Conservation (phyloP, 169 alveolate genomes). For the Eimeria sp. region DNA sequence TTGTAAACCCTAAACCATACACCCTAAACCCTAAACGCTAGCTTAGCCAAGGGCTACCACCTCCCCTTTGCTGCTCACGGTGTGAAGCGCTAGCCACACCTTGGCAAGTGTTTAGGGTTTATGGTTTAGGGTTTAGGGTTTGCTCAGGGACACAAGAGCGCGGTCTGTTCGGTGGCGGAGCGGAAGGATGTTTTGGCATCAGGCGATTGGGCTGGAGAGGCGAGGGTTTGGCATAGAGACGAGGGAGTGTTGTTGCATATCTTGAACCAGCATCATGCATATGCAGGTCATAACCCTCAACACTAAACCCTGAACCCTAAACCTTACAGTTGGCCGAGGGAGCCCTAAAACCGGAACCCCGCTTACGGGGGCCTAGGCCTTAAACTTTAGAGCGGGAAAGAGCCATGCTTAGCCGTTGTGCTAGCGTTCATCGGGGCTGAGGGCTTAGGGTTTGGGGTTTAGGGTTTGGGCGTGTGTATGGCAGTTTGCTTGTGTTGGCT, state of each 20-base stretch:
- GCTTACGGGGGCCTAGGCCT: background rate
- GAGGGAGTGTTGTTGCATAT: slow-evolving; percentile 3
- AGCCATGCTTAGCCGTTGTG: background rate
- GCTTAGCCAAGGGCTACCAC: too few relatives aligned
- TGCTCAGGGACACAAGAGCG: slow-evolving; percentile 34
- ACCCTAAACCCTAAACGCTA: slow-evolving; percentile 41
- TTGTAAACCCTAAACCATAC: slow-evolving; percentile 50
- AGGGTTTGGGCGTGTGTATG: slow-evolving; percentile 23
- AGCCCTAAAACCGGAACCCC: background rate
- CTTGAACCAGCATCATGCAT: slow-evolving; percentile 31
- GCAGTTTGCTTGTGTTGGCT: slow-evolving; percentile 56
- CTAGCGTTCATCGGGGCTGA: background rate
- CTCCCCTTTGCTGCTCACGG: background rate
- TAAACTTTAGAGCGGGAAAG: too few relatives aligned
- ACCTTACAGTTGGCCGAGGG: background rate
- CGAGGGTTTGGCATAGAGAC: slow-evolving; percentile 54
- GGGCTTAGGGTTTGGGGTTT: slow-evolving; percentile 61
- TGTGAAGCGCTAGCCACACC: background rate
- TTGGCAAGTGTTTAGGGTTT: slow-evolving; percentile 14
- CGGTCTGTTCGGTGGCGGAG: slow-evolving; percentile 55
- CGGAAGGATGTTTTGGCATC: background rate
- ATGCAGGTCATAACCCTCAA: slow-evolving; percentile 53
- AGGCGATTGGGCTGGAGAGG: slow-evolving; percentile 57
- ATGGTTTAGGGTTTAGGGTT: slow-evolving; percentile 45
- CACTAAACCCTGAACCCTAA: slow-evolving; percentile 27